Conservation (phyloP, 768 basidiomycete genomes). For the Hericium alpestre region DNA sequence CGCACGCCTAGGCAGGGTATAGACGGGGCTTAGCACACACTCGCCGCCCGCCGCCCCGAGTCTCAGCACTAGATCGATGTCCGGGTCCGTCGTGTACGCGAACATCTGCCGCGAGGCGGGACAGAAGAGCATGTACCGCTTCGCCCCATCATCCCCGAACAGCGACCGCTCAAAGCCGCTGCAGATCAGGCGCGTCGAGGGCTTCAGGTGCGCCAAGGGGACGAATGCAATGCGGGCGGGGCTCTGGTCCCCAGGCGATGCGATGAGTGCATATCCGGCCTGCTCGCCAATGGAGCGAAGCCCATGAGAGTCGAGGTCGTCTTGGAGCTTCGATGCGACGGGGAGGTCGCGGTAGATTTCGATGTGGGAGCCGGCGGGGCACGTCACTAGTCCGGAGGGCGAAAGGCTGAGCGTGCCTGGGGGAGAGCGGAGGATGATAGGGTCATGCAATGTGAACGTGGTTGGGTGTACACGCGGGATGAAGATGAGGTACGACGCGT, state of each 20-base stretch:
- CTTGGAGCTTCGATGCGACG: constrained; percentile 3
- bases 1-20: constrained; percentile 9
- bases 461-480: constrained; percentile 5
- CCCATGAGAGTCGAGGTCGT: constrained; percentile 8
- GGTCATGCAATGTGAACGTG: constrained; percentile 10
- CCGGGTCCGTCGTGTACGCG: constrained; percentile 4
- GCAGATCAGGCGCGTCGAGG: background rate
- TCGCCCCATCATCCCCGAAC: background rate
- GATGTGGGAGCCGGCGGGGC: constrained; percentile 2
- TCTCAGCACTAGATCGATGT: constrained; percentile 6
- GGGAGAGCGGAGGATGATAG: constrained; percentile 8
- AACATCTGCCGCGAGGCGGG: constrained; percentile 1
- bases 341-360: constrained; percentile 8
- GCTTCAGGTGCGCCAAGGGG: constrained; percentile 4
- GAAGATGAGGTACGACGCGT: constrained; percentile 10
- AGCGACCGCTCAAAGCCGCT: constrained; percentile 6
- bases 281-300: constrained; percentile 12
- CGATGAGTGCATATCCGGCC: constrained; percentile 8
- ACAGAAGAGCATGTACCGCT: background rate
- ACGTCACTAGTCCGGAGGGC: constrained; percentile 2
- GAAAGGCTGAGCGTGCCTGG: constrained; percentile 8
- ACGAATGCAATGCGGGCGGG: constrained; percentile 7
- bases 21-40: constrained; percentile 21
- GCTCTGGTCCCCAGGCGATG: constrained; percentile 2
- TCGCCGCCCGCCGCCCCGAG: constrained; percentile 21